phyloP scores from a whole-genome alignment of 768 basidiomycete genomes.

The Sarcodon sp. region DNA sequence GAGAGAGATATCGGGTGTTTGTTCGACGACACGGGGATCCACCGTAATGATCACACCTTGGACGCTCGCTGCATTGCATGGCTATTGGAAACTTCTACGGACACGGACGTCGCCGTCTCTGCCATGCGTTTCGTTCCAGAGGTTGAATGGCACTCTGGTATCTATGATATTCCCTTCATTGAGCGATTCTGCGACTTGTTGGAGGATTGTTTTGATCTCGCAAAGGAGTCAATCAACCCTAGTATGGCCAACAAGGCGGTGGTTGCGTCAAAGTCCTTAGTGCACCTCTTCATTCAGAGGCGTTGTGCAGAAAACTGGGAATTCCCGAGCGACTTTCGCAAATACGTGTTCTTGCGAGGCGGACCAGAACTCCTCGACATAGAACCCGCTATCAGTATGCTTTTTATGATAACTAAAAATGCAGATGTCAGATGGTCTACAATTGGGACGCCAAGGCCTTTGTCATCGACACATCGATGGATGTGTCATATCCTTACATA shows the following conservation, averaged over 20 bases:
- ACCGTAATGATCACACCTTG: neutral
- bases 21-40: no score
- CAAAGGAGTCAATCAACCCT: neutral
- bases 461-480: no score
- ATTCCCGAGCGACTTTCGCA: no score
- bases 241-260: neutral
- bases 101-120: constrained; percentile 6
- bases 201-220: neutral
- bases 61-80: constrained; percentile 5
- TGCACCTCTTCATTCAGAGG: neutral
- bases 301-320: neutral
- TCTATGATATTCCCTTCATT: neutral
- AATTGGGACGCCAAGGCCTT: no score
- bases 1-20: neutral
- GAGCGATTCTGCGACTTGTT: no score
- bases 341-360: no score
- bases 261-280: neutral
- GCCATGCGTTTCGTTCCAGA: constrained; percentile 7
- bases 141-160: constrained; percentile 6
- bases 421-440: no score
- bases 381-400: no score
- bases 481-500: no score
- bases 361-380: no score
- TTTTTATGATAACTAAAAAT: no score
- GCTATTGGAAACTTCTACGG: constrained; percentile 10